Evolutionary conservation across 2,329 filamentous ascomycete species (phyloP), one percentile per base, ranked within the genome.

Genomic region (Mollisia scopiformis): DNA sequence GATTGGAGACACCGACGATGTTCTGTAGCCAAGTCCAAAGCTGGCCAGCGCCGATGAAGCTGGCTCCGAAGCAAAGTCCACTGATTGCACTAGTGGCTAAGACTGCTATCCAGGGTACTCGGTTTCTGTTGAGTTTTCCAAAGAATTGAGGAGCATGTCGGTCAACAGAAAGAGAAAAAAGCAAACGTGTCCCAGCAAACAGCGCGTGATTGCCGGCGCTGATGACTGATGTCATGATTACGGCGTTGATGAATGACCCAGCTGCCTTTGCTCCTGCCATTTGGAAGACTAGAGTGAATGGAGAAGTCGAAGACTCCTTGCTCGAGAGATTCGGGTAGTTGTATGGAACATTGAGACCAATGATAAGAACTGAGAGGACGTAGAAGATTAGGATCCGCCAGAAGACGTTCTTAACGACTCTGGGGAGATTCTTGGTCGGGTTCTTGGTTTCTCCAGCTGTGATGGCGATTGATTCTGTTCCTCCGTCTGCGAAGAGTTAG

Each of bases 1-100:
- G 87, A 71, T 88, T 89, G 0, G 86, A 88, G 0, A 89, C 87
- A 11, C 86, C 86, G 58, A 89, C 85, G 49, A 89, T 82, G 60
- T 88, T 88, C 69, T 89, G 86, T 19, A 89, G 74, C 86, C 87
- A 89, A 1, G 79, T 82, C 86, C 86, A 89, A 4, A 89, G 74
- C 65, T 88, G 80, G 0, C 87, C 86, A 0, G 86, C 86, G 0
- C 86, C 85, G 56, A 89, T 88, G 63, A 87, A 88, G 68, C 83
- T 87, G 0, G 85, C 85, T 2, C 84, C 86, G 58, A 89, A 89
- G 67, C 85, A 88, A 0, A 88, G 77, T 0, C 83, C 84, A 21
- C 81, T 80, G 31, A 85, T 79, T 0, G 81, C 66, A 1, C 82
- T 80, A 0, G 85, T 87, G 0, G 76, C 77, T 0, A 88, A 76